Base-by-base conservation (phyloP, 2,329 filamentous ascomycete species). In the Phyllosticta capitalensis region DNA sequence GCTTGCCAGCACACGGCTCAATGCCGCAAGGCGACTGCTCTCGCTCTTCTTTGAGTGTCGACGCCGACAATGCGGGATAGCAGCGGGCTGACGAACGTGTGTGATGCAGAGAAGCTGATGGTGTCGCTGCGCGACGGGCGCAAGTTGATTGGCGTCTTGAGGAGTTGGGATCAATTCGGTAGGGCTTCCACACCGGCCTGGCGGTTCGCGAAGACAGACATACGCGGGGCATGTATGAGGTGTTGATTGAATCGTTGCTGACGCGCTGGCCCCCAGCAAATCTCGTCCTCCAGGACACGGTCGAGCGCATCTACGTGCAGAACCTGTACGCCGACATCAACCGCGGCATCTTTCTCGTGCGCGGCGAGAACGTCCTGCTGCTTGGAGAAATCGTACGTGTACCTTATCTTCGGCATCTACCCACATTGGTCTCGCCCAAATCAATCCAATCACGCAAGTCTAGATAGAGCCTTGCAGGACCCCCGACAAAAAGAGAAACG, bases 81-180 rank as follows among this genome's bases (percentile, higher is more conserved):
- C 10, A 14, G 57, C n/a, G 61, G 63, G 62, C 65, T 69, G 64
- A 68, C 62, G 54, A 63, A 62, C 62, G 64, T 58, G 58, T 50
- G 52, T 24, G 55, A 24, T 53, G 33, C 73, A 97, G 94, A 99
- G 79, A 99, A 99, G 78, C 85, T 99, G 61, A 85, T 96, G 76
- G 82, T 97, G 60, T 85, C 92, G 53, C 82, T 99, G 59, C 88
- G 94, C 66, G 94, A 99, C 71, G 94, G 95, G 63, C 85, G 92
- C 67, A 97, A 97, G 77, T 80, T 97, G 65, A 89, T 95, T 66
- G 94, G 94, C 28, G 89, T 97, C 53, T 77, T 99, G 66, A 83
- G 94, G 69, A 95, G 90, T 67, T 99, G 94, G 90, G 94, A 99
- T 75, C 94, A 99, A 75, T 97, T 96, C 70, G 92, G 92, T 96